Evolutionary conservation across 495 filamentous ascomycete genomes (phyloP).

Genomic region (Hypomontagnella monticulosa): DNA sequence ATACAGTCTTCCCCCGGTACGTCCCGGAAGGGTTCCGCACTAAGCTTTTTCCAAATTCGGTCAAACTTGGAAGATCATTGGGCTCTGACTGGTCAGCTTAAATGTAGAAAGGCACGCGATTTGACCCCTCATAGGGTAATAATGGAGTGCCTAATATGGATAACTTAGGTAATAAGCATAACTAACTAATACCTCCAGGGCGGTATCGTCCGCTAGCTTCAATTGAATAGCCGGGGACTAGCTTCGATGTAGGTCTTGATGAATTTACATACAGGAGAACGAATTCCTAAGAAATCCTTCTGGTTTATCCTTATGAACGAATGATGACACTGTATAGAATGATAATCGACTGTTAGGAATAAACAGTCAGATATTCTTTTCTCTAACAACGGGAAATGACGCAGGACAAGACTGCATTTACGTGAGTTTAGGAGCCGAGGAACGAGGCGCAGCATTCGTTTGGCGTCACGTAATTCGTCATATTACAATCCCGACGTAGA

Average conservation of each 20-base stretch:
- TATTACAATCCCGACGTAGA: conserved; percentile 24
- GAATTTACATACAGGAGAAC: no score
- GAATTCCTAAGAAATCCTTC: no score
- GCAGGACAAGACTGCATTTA: not conserved
- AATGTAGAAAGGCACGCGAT: conserved; percentile 5
- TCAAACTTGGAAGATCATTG: conserved; percentile 23
- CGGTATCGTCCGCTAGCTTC: no score
- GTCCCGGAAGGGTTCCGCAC: not conserved
- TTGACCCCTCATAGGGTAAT: conserved; percentile 9
- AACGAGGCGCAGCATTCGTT: conserved; percentile 24
- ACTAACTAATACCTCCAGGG: no score
- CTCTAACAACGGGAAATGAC: conserved; percentile 5
- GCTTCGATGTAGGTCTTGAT: no score
- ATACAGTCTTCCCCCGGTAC: no score
- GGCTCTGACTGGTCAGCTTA: conserved; percentile 3
- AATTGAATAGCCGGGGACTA: no score
- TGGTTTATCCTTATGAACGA: no score
- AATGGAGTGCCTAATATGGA: not conserved
- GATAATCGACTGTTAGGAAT: not conserved
- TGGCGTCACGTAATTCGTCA: conserved; percentile 29
- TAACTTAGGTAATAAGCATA: no score
- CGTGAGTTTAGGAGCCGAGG: conserved; percentile 4
- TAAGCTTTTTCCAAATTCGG: conserved; percentile 25
- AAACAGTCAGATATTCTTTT: not conserved
- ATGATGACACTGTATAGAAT: not conserved